Base-by-base conservation (phyloP, 2,329 filamentous ascomycete species). In the Pseudopithomyces chartarum region DNA sequence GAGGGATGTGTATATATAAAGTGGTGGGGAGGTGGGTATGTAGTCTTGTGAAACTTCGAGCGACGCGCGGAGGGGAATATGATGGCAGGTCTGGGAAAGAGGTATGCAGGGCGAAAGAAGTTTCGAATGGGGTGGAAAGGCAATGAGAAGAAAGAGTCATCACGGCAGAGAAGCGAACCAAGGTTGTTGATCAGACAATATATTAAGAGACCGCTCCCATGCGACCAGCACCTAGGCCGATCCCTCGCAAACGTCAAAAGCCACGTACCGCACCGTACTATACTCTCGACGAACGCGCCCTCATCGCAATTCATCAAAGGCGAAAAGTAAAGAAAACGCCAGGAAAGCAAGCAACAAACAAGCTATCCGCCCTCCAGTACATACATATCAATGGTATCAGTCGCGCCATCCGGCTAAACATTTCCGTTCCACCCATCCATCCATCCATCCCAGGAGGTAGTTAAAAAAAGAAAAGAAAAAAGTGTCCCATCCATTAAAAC, bases 371-470 rank as follows among this genome's bases (percentile, higher is more conserved):
- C 47, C 22, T 50, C 47, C 47, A 15, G 6, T 19, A n/a, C n/a
- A n/a, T n/a, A n/a, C n/a, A n/a, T n/a, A 40, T 2, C 47, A 34
- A 34, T 50, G 47, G 47, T 50, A 50, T 50, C 47, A 40, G 33
- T 48, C 46, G 32, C 22, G 39, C 47, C 34, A 22, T 29, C 22
- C 8, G 8, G 6, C 8, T 29, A 29, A 29, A 8, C 8, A 29
- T 8, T 1, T 38, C 17, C 40, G 8, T 10, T 11, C 20, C 19
- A 15, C 32, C 17, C 29, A 33, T 46, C 17, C 17, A n/a, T 23
- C 17, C 17, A 6, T 22, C 45, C 45, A 48, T 3, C 32, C 32
- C 11, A 36, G 15, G 40, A 44, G 22, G 19, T 15, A 11, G 13
- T 12, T n/a, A 19, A 32, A 48, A 38, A 38, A 23, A 19, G 23